A percentile compares a stretch with the other conserved stretches of the same genome.
phyloP scores from a whole-genome alignment of 108 stramenopile genomes.

The Skeletonema marinoi region DNA sequence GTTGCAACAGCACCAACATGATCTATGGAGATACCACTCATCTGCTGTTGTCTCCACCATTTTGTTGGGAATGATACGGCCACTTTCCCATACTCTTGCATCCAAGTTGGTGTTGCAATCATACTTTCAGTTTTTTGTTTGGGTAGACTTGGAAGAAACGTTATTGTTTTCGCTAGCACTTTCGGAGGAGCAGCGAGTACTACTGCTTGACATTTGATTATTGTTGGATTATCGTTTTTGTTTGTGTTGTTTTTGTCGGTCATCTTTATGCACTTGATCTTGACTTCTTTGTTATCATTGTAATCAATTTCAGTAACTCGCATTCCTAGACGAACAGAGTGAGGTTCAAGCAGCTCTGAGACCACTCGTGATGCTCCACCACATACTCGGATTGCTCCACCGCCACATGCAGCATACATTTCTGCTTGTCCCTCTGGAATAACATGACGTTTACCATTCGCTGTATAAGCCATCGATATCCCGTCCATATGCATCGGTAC shows the following conservation, averaged over 20 bases:
- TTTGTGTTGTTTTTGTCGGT: neutral
- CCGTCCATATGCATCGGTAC: slow-evolving; percentile 11
- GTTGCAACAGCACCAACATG: slow-evolving; percentile 14
- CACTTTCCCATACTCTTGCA: slow-evolving; percentile 33
- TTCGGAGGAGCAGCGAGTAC: slow-evolving; percentile 24
- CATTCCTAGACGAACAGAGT: slow-evolving; percentile 16
- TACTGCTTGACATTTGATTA: slow-evolving; percentile 14
- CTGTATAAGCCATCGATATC: neutral
- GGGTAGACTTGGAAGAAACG: slow-evolving; percentile 18
- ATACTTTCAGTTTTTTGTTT: slow-evolving; percentile 12
- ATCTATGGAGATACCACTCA: slow-evolving; percentile 27
- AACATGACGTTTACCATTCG: neutral
- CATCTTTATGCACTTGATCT: neutral
- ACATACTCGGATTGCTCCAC: slow-evolving; percentile 7
- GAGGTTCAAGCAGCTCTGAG: neutral
- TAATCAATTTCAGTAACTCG: slow-evolving; percentile 14
- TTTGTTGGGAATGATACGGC: slow-evolving; percentile 15
- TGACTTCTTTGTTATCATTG: neutral
- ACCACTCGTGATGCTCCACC: slow-evolving; percentile 11
- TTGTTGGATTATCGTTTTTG: neutral
- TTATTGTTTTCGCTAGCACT: slow-evolving; percentile 7
- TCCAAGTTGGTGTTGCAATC: slow-evolving; percentile 34
- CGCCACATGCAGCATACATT: slow-evolving; percentile 19
- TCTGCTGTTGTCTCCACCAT: slow-evolving; percentile 12
- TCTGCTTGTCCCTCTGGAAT: neutral